Evolutionary conservation across 805 yeast genomes (phyloP).

Genomic region (Starmerella asiatica): DNA sequence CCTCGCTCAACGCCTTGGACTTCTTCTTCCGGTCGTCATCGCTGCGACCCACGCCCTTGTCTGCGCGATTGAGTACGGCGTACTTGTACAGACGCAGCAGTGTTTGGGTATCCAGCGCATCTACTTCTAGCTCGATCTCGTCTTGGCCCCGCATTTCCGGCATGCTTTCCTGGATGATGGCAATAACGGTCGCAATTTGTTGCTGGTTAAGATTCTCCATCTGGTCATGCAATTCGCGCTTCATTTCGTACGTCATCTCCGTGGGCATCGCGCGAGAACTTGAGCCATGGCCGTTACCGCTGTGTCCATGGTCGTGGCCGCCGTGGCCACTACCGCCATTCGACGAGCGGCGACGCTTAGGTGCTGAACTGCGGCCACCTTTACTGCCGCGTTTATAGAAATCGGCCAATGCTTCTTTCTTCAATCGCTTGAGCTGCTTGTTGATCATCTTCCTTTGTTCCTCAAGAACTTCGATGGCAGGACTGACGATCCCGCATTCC

Average conservation of each 20-base stretch:
- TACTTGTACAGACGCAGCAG: slow-evolving; percentile 71
- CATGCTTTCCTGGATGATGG: slow-evolving; percentile 69
- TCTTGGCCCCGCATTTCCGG: slow-evolving; percentile 59
- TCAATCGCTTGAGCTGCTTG: slow-evolving; percentile 67
- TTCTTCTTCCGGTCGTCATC: slow-evolving; percentile 3
- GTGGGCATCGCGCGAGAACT: slow-evolving; percentile 10
- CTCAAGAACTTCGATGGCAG: slow-evolving; percentile 81
- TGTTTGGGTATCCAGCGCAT: slow-evolving; percentile 73
- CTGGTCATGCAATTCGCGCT: slow-evolving; percentile 78
- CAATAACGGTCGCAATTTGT: slow-evolving; percentile 68
- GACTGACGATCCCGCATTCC: slow-evolving; percentile 55
- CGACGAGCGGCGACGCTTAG: slow-evolving; percentile 6
- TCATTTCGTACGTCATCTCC: slow-evolving; percentile 83
- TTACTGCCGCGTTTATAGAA: slow-evolving; percentile 13
- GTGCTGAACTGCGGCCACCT: slow-evolving; percentile 2
- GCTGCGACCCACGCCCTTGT: slow-evolving; percentile 5
- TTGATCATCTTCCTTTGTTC: slow-evolving; percentile 77
- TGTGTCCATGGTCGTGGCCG: not conserved
- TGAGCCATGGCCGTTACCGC: not conserved
- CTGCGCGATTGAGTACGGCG: slow-evolving; percentile 37
- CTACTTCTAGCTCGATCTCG: slow-evolving; percentile 94
- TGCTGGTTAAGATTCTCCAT: slow-evolving; percentile 62
- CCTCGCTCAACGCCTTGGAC: slow-evolving; percentile 44
- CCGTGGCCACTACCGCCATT: slow-evolving; percentile 3
- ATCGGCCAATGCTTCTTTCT: slow-evolving; percentile 28